Conservation (phyloP, 768 basidiomycete species). For the Pulveroboletus sp. region DNA sequence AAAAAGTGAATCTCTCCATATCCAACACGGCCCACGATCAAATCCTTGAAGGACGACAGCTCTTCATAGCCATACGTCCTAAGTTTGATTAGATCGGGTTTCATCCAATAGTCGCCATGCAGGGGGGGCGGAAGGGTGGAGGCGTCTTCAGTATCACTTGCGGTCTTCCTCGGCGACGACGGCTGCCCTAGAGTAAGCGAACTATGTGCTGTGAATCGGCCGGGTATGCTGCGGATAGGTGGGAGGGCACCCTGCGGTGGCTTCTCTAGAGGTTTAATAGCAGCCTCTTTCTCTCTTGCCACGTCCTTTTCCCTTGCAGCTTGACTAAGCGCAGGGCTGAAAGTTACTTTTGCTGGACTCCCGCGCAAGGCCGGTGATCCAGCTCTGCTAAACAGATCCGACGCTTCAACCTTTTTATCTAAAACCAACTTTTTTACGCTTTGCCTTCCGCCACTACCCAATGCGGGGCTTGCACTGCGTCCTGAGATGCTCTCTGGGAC, state of each 20-base stretch:
- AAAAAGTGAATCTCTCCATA: constrained; percentile 84
- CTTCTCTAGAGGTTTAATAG: constrained; percentile 16
- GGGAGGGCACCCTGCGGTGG: constrained; percentile 28
- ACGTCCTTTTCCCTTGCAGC: constrained; percentile 73
- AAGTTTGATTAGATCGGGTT: constrained; percentile 71
- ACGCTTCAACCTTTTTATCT: constrained; percentile 76
- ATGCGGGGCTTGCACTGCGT: constrained; percentile 51
- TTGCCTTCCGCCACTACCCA: constrained; percentile 65
- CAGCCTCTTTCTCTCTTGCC: constrained; percentile 34
- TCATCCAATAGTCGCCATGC: constrained; percentile 90
- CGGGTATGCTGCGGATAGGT: constrained; percentile 36
- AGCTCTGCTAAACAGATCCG: constrained; percentile 58
- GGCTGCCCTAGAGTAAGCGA: constrained; percentile 27
- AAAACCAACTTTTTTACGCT: constrained; percentile 93
- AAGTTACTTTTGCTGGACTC: constrained; percentile 49
- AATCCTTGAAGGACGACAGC: constrained; percentile 64
- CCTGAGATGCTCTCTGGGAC: constrained; percentile 59
- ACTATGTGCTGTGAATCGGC: constrained; percentile 39
- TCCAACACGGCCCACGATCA: constrained; percentile 87
- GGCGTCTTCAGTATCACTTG: constrained; percentile 18
- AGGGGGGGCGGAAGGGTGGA: constrained; percentile 42
- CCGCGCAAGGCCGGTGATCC: constrained; percentile 32
- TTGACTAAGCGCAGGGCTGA: constrained; percentile 70
- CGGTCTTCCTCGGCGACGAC: constrained; percentile 27
- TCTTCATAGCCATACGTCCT: constrained; percentile 68